These are phyloP conservation scores for Incumbomyces lentus DNA, from an alignment of 2,329 filamentous ascomycete genomes.

Conservation along the genomic window DNA sequence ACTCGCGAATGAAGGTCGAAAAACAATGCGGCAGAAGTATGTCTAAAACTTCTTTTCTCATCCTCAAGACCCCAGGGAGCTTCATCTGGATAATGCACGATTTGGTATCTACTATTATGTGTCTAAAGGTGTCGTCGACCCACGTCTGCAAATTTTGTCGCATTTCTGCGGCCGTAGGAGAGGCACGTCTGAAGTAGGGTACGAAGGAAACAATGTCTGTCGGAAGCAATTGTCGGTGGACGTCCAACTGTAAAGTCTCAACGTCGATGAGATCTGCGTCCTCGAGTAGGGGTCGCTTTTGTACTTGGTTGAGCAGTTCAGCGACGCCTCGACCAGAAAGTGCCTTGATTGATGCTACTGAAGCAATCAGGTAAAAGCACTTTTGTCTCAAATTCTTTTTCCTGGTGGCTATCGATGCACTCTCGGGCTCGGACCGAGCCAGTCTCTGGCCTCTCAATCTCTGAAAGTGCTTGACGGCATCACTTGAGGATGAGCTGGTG, in stretches of 20 bases:
- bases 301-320: conserved; percentile 58
- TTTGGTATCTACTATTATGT: neutral
- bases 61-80: conserved; percentile 43
- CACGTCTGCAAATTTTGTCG: conserved; percentile 53
- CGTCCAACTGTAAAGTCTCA: conserved; percentile 54
- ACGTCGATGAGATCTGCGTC: conserved; percentile 52
- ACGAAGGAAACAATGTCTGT: conserved; percentile 77
- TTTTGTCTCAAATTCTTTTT: conserved; percentile 50
- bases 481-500: conserved; percentile 67
- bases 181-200: conserved; percentile 76
- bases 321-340: conserved; percentile 63
- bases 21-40: conserved; percentile 62
- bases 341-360: conserved; percentile 64
- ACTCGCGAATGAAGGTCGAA: conserved; percentile 44
- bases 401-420: conserved; percentile 38
- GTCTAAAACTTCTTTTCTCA: conserved; percentile 61
- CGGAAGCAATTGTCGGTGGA: conserved; percentile 69
- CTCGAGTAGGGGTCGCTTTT: conserved; percentile 60
- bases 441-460: conserved; percentile 55
- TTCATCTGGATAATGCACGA: neutral
- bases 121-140: conserved; percentile 23
- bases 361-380: conserved; percentile 64
- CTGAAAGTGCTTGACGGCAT: conserved; percentile 70
- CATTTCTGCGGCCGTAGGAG: conserved; percentile 52
- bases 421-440: conserved; percentile 33